Conservation (phyloP, 495 filamentous ascomycete species). For the Neurospora sp. region DNA sequence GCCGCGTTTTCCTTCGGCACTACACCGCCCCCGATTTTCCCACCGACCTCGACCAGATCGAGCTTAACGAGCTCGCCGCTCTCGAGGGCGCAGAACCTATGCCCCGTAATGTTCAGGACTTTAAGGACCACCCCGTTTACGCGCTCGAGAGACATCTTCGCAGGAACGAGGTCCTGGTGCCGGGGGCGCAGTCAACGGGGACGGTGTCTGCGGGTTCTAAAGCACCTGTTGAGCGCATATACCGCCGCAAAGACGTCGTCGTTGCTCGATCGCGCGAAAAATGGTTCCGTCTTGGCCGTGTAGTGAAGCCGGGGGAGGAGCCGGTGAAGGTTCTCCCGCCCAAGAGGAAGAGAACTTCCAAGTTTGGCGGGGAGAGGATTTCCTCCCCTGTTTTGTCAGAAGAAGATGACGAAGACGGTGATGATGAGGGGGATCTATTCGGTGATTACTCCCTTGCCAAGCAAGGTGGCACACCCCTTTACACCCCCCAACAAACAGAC, state of each 20-base stretch:
- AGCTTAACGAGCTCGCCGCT: conserved; percentile 61
- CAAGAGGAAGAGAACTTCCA: conserved; percentile 15
- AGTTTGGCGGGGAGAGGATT: conserved; percentile 18
- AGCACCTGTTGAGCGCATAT: conserved; percentile 49
- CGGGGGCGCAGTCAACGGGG: conserved; percentile 60
- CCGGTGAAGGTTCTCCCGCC: conserved; percentile 59
- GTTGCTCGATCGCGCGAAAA: conserved; percentile 62
- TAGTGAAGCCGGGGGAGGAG: conserved; percentile 62
- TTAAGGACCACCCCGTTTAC: conserved; percentile 87
- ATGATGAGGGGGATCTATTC: conserved; percentile 21
- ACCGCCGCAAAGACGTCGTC: conserved; percentile 69
- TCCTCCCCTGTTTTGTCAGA: background rate
- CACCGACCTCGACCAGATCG: conserved; percentile 68
- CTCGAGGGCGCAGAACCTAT: conserved; percentile 71
- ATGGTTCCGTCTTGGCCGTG: conserved; percentile 80
- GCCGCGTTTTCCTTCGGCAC: conserved; percentile 39
- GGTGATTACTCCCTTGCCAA: conserved; percentile 23
- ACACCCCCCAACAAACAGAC: conserved; percentile 65
- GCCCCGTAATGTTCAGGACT: conserved; percentile 80
- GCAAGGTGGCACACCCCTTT: conserved; percentile 46
- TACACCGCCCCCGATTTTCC: conserved; percentile 42
- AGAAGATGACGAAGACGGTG: conserved; percentile 22
- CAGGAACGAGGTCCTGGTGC: conserved; percentile 64
- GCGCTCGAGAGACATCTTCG: conserved; percentile 83
- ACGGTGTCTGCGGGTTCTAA: conserved; percentile 61